These are phyloP conservation scores for Alliaria petiolata DNA, from an alignment of 345 rosid species.

Conservation along the genomic window DNA sequence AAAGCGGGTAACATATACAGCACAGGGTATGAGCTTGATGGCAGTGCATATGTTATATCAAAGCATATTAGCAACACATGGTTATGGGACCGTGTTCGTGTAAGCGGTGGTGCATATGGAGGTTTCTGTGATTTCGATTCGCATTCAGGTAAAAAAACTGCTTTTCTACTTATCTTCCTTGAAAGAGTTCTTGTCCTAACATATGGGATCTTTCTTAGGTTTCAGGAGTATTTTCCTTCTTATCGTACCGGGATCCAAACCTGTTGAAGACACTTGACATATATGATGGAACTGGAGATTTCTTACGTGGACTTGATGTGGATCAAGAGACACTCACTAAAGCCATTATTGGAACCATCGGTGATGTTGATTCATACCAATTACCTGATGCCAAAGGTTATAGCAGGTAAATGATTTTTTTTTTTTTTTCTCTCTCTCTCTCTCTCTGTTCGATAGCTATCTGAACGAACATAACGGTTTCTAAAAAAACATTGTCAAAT, in stretches of 20 bases:
- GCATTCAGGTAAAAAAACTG: conserved; percentile 62
- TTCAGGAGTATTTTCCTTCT: conserved; percentile 75
- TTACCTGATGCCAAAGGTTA: conserved; percentile 99
- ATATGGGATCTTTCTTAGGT: conserved; percentile 4
- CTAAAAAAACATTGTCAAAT: conserved; percentile 1
- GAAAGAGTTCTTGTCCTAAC: neutral
- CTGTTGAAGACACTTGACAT: conserved; percentile 83
- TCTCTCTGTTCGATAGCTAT: neutral
- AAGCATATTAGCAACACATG: conserved; percentile 83
- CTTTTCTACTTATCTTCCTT: neutral
- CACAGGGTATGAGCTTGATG: conserved; percentile 72
- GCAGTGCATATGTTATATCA: conserved; percentile 93
- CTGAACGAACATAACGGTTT: neutral
- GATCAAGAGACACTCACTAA: conserved; percentile 84
- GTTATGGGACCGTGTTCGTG: conserved; percentile 98
- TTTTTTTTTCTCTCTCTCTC: too few relatives aligned
- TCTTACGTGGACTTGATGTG: conserved; percentile 71
- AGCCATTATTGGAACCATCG: conserved; percentile 95
- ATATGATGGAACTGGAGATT: conserved; percentile 82
- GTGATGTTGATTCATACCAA: conserved; percentile 96
- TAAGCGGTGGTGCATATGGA: conserved; percentile 98
- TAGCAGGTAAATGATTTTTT: conserved; percentile 53
- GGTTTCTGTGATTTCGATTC: conserved; percentile 94
- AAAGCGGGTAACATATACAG: conserved; percentile 82
- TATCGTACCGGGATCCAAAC: conserved; percentile 95